Base-by-base conservation (phyloP, 2,329 filamentous ascomycete genomes). In the Dothiorella sarmentorum region DNA sequence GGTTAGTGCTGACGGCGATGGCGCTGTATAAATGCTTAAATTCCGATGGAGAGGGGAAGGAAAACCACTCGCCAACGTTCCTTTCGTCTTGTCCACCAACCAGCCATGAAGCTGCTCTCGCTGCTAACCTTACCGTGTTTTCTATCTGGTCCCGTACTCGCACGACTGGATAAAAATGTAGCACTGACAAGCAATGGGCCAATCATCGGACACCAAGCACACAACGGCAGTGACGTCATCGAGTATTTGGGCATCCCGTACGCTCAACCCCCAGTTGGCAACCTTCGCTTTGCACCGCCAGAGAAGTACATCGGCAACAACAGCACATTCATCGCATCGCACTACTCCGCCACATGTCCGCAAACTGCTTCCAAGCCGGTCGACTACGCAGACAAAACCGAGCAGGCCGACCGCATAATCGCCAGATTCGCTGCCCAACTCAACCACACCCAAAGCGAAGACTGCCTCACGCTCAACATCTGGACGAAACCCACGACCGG, bases 241-340 rank as follows among this genome's bases (percentile, higher is more conserved):
- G 69, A 74, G 29, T 75, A 71, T 37, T 58, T 74, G 17, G 72
- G 71, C 17, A 70, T 74, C 33, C 68, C 67, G 9, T 75, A 71
- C 55, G 72, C 69, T 1, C 63, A 68, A 60, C 65, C 71, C 15
- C 71, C 72, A 9, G 58, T 69, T 17, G 71, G 68, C 7, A 61
- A 67, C 27, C 61, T 73, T 26, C 65, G 71, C 35, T 74, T 72
- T 59, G 68, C 66, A 9, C 63, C 68, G 3, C 68, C 69, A 3
- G 64, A 69, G 56, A 64, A 60, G 44, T 69, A 66, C 67, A 20
- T 63, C 63, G 26, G 27, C 33, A 52, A 61, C 17, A 55, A 62
- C 18, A 61, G 61, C 7, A 56, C 68, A 7, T 67, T 65, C 40
- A 60, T 65, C 40, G 67, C 67, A 7, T 66, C 64, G 13, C 57